Evolutionary conservation across 768 basidiomycete species (phyloP), one percentile per base, ranked within the genome.

Genomic region (Auricularia cornea): DNA sequence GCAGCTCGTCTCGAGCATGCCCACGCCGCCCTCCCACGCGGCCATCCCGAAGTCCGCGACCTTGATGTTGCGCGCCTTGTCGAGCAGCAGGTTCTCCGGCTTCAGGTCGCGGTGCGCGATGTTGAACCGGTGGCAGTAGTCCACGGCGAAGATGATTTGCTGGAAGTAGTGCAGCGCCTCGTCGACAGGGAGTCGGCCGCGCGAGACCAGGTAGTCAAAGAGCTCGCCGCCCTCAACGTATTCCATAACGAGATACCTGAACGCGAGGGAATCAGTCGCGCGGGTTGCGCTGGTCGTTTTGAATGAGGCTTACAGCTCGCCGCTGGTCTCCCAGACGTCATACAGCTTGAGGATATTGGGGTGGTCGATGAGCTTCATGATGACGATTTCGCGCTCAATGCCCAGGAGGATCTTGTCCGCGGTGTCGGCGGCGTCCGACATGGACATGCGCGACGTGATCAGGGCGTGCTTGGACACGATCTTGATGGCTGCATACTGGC

Each of bases 21-120:
- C 81, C 44, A 87, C 83, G 41, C 90, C 90, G 44, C 90, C 89
- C 64, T 94, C 92, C 70, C 97, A 92, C 11, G 95, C 92, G 29
- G 96, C 95, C 96, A 98, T 97, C 26, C 96, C 96, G 86, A 96
- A 98, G 75, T 98, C 96, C 28, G 94, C 95, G 51, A 98, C 90
- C 80, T 98, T 98, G 79, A 98, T 83, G 70, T 93, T 80, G 40
- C 88, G 88, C 32, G 89, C 89, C 40, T 83, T 80, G 57, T 94
- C 89, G 61, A 98, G 89, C 41, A 99, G 80, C 60, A 98, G 90
- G 71, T 98, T 98, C 79, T 98, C 96, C 2, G 96, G 96, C 74
- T 98, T 98, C 69, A 99, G 85, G 75, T 99, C 96, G 29, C 96
- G 91, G 76, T 98, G 96, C 65, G 94, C 93, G 76, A 98, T 97